These are phyloP conservation scores for Imleria badia DNA, from an alignment of 768 basidiomycete species.

Conservation along the genomic window DNA sequence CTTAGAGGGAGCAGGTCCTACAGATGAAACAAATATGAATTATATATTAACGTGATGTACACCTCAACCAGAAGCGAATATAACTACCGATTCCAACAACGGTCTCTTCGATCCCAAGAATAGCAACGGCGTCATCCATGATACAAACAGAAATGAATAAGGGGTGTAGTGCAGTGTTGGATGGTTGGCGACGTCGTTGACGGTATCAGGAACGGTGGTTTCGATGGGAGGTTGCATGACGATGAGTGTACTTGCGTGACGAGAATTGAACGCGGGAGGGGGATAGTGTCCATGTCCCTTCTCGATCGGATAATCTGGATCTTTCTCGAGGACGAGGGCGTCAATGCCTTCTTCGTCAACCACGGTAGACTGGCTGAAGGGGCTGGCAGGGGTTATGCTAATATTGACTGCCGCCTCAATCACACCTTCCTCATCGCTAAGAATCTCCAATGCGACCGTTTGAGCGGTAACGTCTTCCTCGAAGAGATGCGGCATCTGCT, in stretches of 20 bases:
- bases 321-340: not conserved
- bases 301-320: not conserved
- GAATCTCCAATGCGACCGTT: conserved; percentile 30
- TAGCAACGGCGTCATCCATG: conserved; percentile 29
- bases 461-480: conserved; percentile 31
- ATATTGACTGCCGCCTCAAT: conserved; percentile 11
- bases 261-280: not conserved
- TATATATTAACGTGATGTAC: conserved; percentile 22
- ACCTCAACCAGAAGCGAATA: conserved; percentile 23
- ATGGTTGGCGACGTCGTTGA: conserved; percentile 22
- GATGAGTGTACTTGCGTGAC: conserved; percentile 19
- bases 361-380: conserved; percentile 17
- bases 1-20: conserved; percentile 27
- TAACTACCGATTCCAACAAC: conserved; percentile 33
- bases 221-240: conserved; percentile 26
- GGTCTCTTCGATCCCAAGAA: conserved; percentile 27
- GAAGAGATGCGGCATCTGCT: conserved; percentile 29
- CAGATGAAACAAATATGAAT: conserved; percentile 2
- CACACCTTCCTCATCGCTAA: conserved; percentile 20
- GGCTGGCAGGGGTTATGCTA: conserved; percentile 7
- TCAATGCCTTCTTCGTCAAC: conserved; percentile 21
- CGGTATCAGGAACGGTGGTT: conserved; percentile 5
- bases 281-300: not conserved
- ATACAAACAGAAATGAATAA: conserved; percentile 21
- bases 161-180: conserved; percentile 15